A percentile compares a stretch with the other conserved stretches of the same genome.
phyloP scores from a whole-genome alignment of 2,329 filamentous ascomycete genomes.

The Penicillium verrucosum region DNA sequence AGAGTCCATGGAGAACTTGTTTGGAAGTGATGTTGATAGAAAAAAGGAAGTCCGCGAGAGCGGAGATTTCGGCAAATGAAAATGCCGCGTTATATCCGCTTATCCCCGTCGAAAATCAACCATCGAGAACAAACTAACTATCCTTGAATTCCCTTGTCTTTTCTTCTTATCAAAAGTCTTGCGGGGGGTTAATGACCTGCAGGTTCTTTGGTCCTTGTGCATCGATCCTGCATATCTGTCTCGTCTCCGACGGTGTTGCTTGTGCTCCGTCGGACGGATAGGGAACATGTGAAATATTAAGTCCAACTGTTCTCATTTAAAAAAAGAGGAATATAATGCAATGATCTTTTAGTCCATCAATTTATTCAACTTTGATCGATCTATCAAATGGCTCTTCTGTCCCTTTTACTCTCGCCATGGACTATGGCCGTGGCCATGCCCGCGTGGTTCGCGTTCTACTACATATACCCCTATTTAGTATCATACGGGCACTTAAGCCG shows the following conservation, averaged over 20 bases:
- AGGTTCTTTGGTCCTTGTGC: not conserved
- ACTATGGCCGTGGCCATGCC: conserved; percentile 5
- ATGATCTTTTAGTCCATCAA: not conserved
- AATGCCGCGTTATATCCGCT: not conserved
- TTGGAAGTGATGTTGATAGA: not conserved
- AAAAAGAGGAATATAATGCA: not conserved
- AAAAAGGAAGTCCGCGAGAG: not conserved
- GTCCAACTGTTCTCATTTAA: not conserved
- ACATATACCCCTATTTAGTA: conserved; percentile 19
- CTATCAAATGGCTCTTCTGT: conserved; percentile 11
- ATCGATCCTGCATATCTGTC: not conserved
- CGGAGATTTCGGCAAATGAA: not conserved
- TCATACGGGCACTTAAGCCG: conserved; percentile 8
- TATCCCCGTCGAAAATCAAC: not conserved
- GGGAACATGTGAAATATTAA: not conserved
- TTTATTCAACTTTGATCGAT: not conserved
- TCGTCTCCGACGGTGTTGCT: conserved; percentile 2
- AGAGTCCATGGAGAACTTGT: not conserved
- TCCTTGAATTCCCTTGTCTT: not conserved
- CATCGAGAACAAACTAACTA: not conserved
- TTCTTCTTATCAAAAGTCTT: not conserved
- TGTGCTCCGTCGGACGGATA: conserved; percentile 5
- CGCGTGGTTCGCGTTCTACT: conserved; percentile 13
- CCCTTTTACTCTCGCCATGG: conserved; percentile 13
- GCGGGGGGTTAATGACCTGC: not conserved